phyloP scores from a whole-genome alignment of 208 protist species.

The Paratrypanosoma confusum region DNA sequence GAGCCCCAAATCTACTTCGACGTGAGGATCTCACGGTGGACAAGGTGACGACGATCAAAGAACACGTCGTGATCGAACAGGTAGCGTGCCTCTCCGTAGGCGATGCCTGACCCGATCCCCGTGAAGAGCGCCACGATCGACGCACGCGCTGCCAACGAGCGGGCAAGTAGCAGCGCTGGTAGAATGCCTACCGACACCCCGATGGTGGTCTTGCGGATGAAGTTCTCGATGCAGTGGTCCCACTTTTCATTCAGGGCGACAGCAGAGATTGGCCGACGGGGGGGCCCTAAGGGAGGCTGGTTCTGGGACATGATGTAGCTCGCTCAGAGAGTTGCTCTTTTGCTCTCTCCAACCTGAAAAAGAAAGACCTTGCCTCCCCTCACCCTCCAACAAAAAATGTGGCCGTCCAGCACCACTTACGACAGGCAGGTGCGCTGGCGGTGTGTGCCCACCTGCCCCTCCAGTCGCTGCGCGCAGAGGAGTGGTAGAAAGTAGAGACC shows the following conservation, averaged over 20 bases:
- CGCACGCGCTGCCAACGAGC: conserved; percentile 38
- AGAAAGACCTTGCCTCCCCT: too few relatives aligned
- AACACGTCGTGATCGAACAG: conserved; percentile 81
- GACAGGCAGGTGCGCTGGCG: too few relatives aligned
- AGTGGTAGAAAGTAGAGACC: too few relatives aligned
- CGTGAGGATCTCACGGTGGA: conserved; percentile 26
- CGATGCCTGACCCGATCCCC: conserved; percentile 68
- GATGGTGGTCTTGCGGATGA: conserved; percentile 78
- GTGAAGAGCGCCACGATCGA: conserved; percentile 54
- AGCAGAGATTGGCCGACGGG: neutral
- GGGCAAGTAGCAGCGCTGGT: conserved; percentile 62
- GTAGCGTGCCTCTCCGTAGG: conserved; percentile 79
- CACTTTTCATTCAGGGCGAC: conserved; percentile 77
- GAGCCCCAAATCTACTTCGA: conserved; percentile 6
- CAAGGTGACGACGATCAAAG: conserved; percentile 76
- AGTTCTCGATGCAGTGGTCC: conserved; percentile 78
- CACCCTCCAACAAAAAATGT: too few relatives aligned
- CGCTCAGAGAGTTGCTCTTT: too few relatives aligned
- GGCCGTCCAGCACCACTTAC: too few relatives aligned
- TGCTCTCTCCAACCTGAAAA: too few relatives aligned
- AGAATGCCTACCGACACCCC: conserved; percentile 60
- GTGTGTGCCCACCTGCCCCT: too few relatives aligned
- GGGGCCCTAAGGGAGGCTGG: neutral
- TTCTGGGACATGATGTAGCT: too few relatives aligned
- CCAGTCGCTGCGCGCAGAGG: too few relatives aligned